phyloP scores from a whole-genome alignment of 352 stramenopile genomes.

The Lagenidium giganteum region DNA sequence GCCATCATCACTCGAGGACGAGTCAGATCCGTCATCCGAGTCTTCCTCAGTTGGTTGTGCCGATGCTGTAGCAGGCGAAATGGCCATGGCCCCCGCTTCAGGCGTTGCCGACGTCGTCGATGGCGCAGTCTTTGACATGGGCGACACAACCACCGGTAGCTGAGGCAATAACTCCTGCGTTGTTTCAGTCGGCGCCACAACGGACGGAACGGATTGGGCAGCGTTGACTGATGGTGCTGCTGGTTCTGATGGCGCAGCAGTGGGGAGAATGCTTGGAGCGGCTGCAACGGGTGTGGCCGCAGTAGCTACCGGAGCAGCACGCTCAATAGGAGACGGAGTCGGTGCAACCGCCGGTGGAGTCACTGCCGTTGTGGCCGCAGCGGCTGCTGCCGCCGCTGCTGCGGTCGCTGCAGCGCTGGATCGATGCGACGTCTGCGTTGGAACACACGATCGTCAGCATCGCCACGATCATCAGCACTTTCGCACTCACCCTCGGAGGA shows the following conservation, averaged over 20 bases:
- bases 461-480: not conserved
- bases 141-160: not conserved
- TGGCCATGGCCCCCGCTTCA: conserved; percentile 16
- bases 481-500: conserved; percentile 26
- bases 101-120: conserved; percentile 14
- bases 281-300: not conserved
- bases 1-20: conserved; percentile 29
- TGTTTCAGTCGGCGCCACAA: conserved; percentile 2
- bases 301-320: not conserved
- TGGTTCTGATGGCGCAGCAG: not conserved
- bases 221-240: not conserved
- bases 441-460: conserved; percentile 1
- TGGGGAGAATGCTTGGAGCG: conserved; percentile 1
- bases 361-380: not conserved
- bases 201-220: conserved; percentile 3
- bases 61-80: too few relatives aligned
- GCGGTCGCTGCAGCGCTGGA: not conserved
- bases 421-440: not conserved
- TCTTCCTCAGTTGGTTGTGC: conserved; percentile 22
- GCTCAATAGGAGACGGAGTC: conserved; percentile 1
- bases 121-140: conserved; percentile 3
- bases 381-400: not conserved
- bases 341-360: not conserved
- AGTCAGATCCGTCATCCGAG: conserved; percentile 39
- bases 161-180: not conserved